phyloP scores from a whole-genome alignment of 2,329 filamentous ascomycete genomes.

The Aureobasidium uvarum region DNA sequence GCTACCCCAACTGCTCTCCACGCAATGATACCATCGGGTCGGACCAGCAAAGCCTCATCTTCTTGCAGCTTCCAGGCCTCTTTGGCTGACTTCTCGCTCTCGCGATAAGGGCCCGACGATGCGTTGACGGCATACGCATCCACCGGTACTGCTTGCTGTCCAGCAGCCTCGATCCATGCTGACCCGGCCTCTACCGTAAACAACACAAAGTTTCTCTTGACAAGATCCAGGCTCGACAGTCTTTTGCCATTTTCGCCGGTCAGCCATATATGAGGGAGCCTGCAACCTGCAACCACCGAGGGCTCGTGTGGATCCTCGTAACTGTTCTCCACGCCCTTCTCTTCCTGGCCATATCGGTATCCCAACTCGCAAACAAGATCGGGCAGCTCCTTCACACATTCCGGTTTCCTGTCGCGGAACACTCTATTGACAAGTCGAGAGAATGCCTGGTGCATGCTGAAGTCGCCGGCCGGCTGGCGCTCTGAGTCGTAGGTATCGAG shows the following conservation, averaged over 20 bases:
- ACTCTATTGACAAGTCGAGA: conserved; percentile 21
- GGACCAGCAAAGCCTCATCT: not conserved
- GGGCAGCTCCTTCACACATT: conserved; percentile 19
- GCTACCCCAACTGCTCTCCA: not conserved
- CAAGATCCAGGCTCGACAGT: conserved; percentile 17
- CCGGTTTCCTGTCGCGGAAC: not conserved
- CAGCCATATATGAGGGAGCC: conserved; percentile 10
- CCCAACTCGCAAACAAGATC: conserved; percentile 25
- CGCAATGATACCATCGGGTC: conserved; percentile 3
- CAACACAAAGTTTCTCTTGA: conserved; percentile 14
- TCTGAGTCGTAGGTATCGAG: conserved; percentile 19
- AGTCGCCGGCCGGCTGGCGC: conserved; percentile 12
- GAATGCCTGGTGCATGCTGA: conserved; percentile 23
- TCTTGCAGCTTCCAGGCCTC: not conserved
- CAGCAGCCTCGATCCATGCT: not conserved
- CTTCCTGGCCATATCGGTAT: conserved; percentile 8
- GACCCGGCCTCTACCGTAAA: conserved; percentile 3
- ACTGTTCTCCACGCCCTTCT: too few relatives aligned
- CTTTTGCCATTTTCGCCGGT: not conserved
- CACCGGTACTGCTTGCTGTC: not conserved
- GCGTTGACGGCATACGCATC: conserved; percentile 5
- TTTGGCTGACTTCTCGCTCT: not conserved
- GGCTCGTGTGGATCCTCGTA: conserved; percentile 10
- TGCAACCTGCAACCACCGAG: not conserved
- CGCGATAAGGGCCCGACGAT: not conserved